Base-by-base conservation (phyloP, 352 stramenopile genomes). In the Salisapilia sapeloensis region DNA sequence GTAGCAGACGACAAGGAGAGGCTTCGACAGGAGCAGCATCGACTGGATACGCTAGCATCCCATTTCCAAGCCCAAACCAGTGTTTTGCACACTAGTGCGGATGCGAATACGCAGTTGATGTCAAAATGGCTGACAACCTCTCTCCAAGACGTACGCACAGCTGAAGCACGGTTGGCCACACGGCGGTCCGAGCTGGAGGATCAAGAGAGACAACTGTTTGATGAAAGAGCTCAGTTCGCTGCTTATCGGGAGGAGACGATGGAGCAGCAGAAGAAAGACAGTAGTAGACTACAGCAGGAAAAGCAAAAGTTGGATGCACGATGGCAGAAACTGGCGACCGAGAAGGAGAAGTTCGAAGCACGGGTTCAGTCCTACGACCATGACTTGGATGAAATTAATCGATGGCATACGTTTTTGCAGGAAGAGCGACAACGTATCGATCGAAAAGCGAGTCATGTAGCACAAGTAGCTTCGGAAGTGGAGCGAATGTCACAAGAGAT, bases 1-100 rank as follows among this genome's bases (percentile, higher is more conserved):
- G 50, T 74, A 17, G 33, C 78, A 8, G 71, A 84, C 15, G 66
- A 87, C 29, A 76, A 79, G 28, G 69, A 87, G 47, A 60, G 72
- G 2, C 29, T 87, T 23, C 50, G 65, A 6, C 52, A 70, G 14
- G 69, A 87, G 29, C 72, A 87, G 38, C 31, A 60, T n/a, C 67
- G 71, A 0, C 23, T 87, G 4, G 58, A 67, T 24, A 56, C 56
- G 9, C 41, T 83, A 0, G 60, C 65, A 16, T 33, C 56, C 4
- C 67, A 87, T 21, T 77, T 82, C 28, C 63, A 84, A 24, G 64
- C 62, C 4, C 71, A 87, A 42, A 61, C 47, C 4, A 44, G 40
- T 9, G 52, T 61, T 10, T 35, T 84, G 2, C 38, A 74, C 35
- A 65, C 80, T 29, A 54, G 52, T 8, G 54, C 66, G 6, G 58